These are phyloP conservation scores for Sedum album DNA, from an alignment of 164 flowering plant species.

Conservation along the genomic window DNA sequence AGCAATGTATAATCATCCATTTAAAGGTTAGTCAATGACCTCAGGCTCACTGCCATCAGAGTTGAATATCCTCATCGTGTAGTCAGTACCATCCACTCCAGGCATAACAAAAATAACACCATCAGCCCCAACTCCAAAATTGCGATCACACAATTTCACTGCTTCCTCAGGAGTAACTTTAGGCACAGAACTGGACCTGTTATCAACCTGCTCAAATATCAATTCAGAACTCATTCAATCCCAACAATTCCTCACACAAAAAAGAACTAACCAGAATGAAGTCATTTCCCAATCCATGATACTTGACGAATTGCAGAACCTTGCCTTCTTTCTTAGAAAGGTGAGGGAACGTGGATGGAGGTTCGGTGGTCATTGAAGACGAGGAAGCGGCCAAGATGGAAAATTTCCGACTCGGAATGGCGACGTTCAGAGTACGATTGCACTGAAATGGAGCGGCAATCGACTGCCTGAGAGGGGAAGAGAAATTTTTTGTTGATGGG, in stretches of 20 bases:
- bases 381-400: constrained; percentile 11
- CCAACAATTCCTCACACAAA: neutral
- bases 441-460: neutral
- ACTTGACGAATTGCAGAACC: constrained; percentile 76
- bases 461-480: neutral
- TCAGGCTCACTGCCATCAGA: constrained; percentile 99
- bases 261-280: constrained; percentile 60
- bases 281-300: constrained; percentile 95
- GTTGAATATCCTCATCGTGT: constrained; percentile 91
- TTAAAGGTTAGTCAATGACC: constrained; percentile 20
- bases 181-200: constrained; percentile 72
- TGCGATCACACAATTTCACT: constrained; percentile 80
- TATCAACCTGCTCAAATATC: constrained; percentile 60
- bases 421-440: neutral
- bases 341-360: constrained; percentile 21
- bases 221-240: neutral
- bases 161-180: constrained; percentile 81
- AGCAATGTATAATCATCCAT: neutral
- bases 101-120: constrained; percentile 94
- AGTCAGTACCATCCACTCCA: constrained; percentile 78
- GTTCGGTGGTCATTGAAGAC: constrained; percentile 31
- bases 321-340: constrained; percentile 40
- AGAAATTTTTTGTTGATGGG: neutral
- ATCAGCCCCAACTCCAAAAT: constrained; percentile 95
- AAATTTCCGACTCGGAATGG: neutral